Base-by-base conservation (phyloP, 768 basidiomycete genomes). In the Pulveroboletus sp. region DNA sequence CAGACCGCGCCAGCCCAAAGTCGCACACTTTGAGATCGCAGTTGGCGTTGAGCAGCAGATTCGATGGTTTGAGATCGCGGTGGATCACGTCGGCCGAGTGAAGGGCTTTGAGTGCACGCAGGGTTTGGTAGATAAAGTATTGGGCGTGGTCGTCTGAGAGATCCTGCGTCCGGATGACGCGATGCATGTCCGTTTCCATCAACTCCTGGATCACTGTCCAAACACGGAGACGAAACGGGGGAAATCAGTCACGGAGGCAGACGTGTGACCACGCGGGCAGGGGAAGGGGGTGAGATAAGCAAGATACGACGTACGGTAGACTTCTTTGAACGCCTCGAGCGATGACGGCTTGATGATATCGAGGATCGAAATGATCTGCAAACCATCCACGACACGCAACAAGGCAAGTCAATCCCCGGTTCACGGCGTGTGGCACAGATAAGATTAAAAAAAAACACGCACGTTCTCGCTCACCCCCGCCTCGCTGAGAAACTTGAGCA, bases 31-130 rank as follows among this genome's bases (percentile, higher is more conserved):
- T 95, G 57, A 97, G 80, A 65, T 97, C 94, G 61, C 94, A 97
- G 67, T 97, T 97, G 55, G 92, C 92, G 63, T 98, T 98, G 50
- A 98, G 77, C n/a, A 98, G 83, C 5, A 98, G 78, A 64, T 98
- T 98, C 31, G 94, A 94, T 0, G 95, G 95, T 64, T 97, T 98
- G 59, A 99, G 83, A 69, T 99, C 95, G 44, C 94, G 84, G 66
- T 94, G 91, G 58, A 99, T 90, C 50, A 99, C 92, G 69, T 95
- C 90, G 27, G 95, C 95, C 0, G 92, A 93, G 64, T 98, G 95
- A 4, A 98, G 77, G 0, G 95, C 94, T 67, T 98, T 97, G 59
- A 99, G 81, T 2, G 93, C 95, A 35, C 95, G 85, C 14, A 97
- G 80, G 2, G 94, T 95, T 68, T 97, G 92, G 64, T 88, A 94